Conservation (phyloP, 1,284 basidiomycete species). For the Sutorius eximius region DNA sequence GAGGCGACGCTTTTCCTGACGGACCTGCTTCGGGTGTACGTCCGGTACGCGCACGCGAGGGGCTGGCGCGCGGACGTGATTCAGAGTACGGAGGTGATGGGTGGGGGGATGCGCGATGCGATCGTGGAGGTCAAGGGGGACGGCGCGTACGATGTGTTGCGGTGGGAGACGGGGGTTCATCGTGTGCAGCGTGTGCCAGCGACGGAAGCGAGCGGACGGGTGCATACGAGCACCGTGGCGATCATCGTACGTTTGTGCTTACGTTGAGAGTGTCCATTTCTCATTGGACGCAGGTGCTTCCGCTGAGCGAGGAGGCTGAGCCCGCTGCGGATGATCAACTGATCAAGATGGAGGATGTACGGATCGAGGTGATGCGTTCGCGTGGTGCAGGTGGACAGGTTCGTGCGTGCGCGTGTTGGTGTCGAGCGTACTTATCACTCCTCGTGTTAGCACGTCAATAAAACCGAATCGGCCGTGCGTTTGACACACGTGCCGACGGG, state of each 20-base stretch:
- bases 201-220: constrained; percentile 83
- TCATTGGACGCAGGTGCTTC: constrained; percentile 63
- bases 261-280: neutral
- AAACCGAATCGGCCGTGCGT: constrained; percentile 98
- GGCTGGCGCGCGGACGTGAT: constrained; percentile 55
- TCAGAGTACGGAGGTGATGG: constrained; percentile 53
- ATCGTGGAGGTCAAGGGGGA: constrained; percentile 80
- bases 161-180: constrained; percentile 95
- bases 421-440: constrained; percentile 2
- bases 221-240: constrained; percentile 92
- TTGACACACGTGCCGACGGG: constrained; percentile 93
- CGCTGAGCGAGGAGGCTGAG: constrained; percentile 65
- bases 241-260: constrained; percentile 63
- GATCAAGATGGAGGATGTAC: constrained; percentile 85
- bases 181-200: constrained; percentile 92
- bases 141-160: constrained; percentile 76
- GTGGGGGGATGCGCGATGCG: constrained; percentile 79
- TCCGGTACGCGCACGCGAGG: constrained; percentile 56
- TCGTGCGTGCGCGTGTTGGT: constrained; percentile 10
- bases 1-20: constrained; percentile 79
- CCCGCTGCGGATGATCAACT: constrained; percentile 50
- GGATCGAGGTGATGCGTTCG: constrained; percentile 91
- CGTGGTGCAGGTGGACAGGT: constrained; percentile 97
- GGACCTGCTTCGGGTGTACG: constrained; percentile 84
- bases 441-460: constrained; percentile 87